Evolutionary conservation across 208 protist genomes (phyloP), one percentile per base, ranked within the genome.

Genomic region (Crithidia fasciculata): DNA sequence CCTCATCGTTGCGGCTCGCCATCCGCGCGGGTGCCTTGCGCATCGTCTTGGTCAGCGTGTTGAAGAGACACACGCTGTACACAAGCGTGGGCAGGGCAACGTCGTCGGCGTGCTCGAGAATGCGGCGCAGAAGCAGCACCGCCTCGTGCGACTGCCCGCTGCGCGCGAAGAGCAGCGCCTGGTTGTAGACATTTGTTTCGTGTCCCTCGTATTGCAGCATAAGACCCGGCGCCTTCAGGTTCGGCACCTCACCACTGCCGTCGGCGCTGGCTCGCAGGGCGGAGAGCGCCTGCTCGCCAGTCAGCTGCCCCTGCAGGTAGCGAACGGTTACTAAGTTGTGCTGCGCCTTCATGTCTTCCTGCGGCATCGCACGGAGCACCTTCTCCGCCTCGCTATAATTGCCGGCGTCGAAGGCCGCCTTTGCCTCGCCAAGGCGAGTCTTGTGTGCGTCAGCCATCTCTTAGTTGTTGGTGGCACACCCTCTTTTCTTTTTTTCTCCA

Each of bases 321-420:
- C 88, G 90, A 8, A 88, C 72, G 18, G 90, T 81, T 40, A 84
- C 90, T 78, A 97, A 65, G 65, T 97, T 97, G 81, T 92, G 86
- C 60, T 92, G 81, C 47, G 90, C 80, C 77, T 95, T 90, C 41
- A 88, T 72, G 76, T 97, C 90, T 13, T 95, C 86, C 53, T 85
- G 80, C 10, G 88, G 81, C 78, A 94, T 76, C 8, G 60, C 69
- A 64, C 86, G 71, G 16, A 97, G 82, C 40, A 91, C 63, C 28
- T 69, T 74, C 76, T 93, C 89, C 54, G 85, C 87, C 15, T 87
- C 86, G 45, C 67, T 78, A 79, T 86, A 95, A 59, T 93, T 86
- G 39, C 85, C 85, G 4, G 68, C 84, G 18, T 87, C 84, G 75
- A 97, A 97, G 4, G 85, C 86, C 15, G 82, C 71, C 55, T 83